These are phyloP conservation scores for Alternaria sp. DNA, from an alignment of 2,329 filamentous ascomycete genomes.

Conservation along the genomic window DNA sequence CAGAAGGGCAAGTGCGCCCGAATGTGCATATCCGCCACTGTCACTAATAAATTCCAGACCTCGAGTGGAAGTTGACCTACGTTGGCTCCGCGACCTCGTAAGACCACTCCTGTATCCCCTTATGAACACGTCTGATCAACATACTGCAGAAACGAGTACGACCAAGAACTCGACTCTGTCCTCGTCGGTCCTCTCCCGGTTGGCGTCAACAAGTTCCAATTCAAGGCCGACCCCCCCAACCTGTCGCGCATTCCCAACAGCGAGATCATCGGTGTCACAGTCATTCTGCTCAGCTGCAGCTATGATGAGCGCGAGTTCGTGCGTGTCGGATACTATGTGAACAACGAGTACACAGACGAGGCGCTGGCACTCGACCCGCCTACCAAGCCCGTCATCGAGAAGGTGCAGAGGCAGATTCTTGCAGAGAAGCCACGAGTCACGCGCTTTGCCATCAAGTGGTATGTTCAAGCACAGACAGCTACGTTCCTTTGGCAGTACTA, in stretches of 20 bases:
- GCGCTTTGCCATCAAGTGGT: constrained; percentile 99
- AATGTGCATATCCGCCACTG: background rate
- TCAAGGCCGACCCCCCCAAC: constrained; percentile 93
- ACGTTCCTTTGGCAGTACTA: constrained; percentile 20
- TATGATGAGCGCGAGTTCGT: constrained; percentile 98
- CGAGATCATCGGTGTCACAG: constrained; percentile 96
- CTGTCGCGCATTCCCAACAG: constrained; percentile 90
- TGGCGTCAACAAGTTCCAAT: constrained; percentile 98
- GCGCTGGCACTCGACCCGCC: constrained; percentile 90
- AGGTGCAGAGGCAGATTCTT: constrained; percentile 89
- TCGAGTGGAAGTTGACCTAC: constrained; percentile 99
- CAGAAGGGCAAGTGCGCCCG: constrained; percentile 76
- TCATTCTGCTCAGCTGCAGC: constrained; percentile 93
- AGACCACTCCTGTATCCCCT: constrained; percentile 51
- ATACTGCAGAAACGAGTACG: constrained; percentile 80
- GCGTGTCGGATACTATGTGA: constrained; percentile 98
- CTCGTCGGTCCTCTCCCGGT: constrained; percentile 97
- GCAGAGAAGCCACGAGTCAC: constrained; percentile 98
- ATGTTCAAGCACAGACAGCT: constrained; percentile 43
- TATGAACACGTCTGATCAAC: constrained; percentile 20
- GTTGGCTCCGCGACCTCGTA: constrained; percentile 98
- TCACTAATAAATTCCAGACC: constrained; percentile 66
- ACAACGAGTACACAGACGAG: constrained; percentile 97
- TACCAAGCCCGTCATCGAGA: constrained; percentile 89
- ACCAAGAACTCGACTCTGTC: constrained; percentile 97